Percentiles rank a stretch among this genome's conserved stretches.
Evolutionary conservation across 148 eudicot species (phyloP).

Genomic region (Rhododendron molle): DNA sequence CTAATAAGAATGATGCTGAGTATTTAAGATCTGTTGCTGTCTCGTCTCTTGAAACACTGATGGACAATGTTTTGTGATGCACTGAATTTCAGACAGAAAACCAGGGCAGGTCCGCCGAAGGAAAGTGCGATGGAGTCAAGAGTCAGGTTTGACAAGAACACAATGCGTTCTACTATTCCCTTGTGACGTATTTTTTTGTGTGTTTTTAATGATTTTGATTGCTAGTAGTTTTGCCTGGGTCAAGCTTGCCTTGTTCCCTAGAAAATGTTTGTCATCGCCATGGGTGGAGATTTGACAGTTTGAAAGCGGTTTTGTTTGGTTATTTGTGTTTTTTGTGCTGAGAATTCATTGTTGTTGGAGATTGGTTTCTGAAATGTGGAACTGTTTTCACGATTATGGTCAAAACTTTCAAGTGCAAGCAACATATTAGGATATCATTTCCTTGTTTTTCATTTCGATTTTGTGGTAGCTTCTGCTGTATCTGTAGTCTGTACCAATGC

Average conservation of each 20-base stretch:
- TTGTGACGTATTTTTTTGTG: background rate
- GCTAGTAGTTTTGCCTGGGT: background rate
- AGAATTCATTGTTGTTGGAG: background rate
- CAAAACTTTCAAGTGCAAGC: background rate
- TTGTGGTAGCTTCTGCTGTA: background rate
- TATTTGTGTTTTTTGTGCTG: background rate
- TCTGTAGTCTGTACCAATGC: background rate
- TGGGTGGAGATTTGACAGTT: background rate
- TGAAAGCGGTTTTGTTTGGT: background rate
- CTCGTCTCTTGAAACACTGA: background rate
- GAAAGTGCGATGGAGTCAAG: slow-evolving; percentile 34
- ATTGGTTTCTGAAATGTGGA: background rate
- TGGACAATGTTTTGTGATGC: background rate
- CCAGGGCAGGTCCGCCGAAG: slow-evolving; percentile 13
- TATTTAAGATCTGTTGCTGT: background rate
- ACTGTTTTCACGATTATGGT: background rate
- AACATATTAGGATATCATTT: background rate
- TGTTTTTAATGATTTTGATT: background rate
- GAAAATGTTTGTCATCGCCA: background rate
- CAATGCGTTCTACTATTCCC: background rate
- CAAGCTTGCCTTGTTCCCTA: background rate
- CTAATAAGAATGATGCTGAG: background rate
- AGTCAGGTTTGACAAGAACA: slow-evolving; percentile 28
- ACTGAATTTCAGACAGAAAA: slow-evolving; percentile 28
- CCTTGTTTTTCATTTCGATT: background rate